A percentile compares a stretch with the other conserved stretches of the same genome.
phyloP scores from a whole-genome alignment of 331 rosid species.

The Cydonia oblonga region DNA sequence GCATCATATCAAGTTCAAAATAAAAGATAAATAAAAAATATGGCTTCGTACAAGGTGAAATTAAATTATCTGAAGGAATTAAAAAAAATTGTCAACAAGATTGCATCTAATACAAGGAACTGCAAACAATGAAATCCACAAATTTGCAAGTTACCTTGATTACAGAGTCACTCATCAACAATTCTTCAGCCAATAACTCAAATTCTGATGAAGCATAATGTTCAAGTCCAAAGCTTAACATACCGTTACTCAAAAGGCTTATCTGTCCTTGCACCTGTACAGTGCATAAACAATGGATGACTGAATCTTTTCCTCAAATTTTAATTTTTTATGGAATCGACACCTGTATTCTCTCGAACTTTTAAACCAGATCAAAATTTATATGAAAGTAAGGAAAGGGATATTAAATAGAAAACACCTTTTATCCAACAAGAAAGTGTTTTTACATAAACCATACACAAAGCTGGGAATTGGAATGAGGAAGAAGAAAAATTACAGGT shows the following conservation, averaged over 20 bases:
- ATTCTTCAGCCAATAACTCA: conserved; percentile 98
- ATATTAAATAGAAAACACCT: background rate
- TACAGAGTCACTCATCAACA: conserved; percentile 90
- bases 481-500: background rate
- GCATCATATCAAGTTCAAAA: background rate
- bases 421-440: background rate
- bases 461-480: background rate
- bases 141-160: conserved; percentile 46
- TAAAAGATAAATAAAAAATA: background rate
- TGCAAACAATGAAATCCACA: background rate
- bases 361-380: background rate
- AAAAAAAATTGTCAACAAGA: background rate
- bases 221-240: conserved; percentile 83
- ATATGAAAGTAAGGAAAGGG: background rate
- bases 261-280: conserved; percentile 87
- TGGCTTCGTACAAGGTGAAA: background rate
- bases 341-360: background rate
- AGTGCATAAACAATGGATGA: conserved; percentile 1
- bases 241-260: conserved; percentile 56
- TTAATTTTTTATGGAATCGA: background rate
- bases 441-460: background rate
- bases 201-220: conserved; percentile 85
- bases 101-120: background rate
- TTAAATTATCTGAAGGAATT: background rate
- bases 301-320: background rate